Percentiles rank a stretch among this genome's conserved stretches.
phyloP scores from a whole-genome alignment of 2,329 filamentous ascomycete genomes.

The Aspergillus carbonarius region DNA sequence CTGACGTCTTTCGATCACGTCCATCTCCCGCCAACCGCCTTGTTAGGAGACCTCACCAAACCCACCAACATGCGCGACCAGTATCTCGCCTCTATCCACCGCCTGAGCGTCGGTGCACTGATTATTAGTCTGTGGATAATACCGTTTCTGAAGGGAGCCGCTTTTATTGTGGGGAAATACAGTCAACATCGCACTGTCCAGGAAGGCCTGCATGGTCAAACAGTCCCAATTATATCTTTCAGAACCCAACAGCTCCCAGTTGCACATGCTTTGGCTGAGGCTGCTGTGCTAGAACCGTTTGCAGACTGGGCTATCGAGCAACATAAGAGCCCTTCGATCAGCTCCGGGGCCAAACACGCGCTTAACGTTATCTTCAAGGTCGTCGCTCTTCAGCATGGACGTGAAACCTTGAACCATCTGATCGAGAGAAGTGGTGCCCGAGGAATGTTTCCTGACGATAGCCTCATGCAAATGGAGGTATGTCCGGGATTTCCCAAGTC shows the following conservation, averaged over 20 bases:
- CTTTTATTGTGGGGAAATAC: constrained; percentile 20
- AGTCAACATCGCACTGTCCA: constrained; percentile 19
- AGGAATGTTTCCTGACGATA: constrained; percentile 15
- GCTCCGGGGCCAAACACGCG: constrained; percentile 2
- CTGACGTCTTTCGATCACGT: constrained; percentile 22
- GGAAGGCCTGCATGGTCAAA: constrained; percentile 6
- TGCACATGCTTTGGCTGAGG: constrained; percentile 20
- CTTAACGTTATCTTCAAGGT: constrained; percentile 17
- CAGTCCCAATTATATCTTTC: constrained; percentile 19
- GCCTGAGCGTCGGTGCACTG: constrained; percentile 19
- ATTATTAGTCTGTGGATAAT: constrained; percentile 14
- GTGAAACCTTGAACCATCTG: constrained; percentile 10
- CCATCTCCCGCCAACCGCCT: constrained; percentile 12
- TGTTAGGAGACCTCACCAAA: constrained; percentile 16
- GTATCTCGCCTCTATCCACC: constrained; percentile 13
- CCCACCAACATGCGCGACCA: constrained; percentile 7
- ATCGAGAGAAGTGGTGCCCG: constrained; percentile 16
- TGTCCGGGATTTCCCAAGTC: neutral
- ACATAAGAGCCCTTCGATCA: neutral
- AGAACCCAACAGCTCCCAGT: constrained; percentile 26
- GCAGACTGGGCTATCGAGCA: neutral
- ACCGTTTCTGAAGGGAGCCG: constrained; percentile 19
- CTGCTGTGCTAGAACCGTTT: constrained; percentile 20
- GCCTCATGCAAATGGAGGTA: constrained; percentile 15
- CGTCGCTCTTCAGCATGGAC: constrained; percentile 1